Percentiles rank a stretch among this genome's conserved stretches.
Evolutionary conservation across 1,284 basidiomycete species (phyloP).

Genomic region (Mycosarcoma mackinlayi): DNA sequence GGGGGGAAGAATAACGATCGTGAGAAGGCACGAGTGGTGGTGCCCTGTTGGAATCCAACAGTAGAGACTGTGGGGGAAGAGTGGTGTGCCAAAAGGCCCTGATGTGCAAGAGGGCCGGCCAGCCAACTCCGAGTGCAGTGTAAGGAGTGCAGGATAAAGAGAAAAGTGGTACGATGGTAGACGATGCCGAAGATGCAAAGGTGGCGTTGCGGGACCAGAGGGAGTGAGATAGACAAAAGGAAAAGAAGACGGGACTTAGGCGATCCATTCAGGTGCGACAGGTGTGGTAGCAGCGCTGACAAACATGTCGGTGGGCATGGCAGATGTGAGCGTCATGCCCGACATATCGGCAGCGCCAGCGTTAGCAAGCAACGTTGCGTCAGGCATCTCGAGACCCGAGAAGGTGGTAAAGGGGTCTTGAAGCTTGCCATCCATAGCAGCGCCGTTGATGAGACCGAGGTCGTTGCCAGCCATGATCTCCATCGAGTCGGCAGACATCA

Average conservation of each 20-base stretch:
- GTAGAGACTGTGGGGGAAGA: no score
- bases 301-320: slow-evolving; percentile 42
- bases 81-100: slow-evolving; percentile 32
- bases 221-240: slow-evolving; percentile 4
- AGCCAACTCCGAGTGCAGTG: slow-evolving; percentile 23
- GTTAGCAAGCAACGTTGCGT: slow-evolving; percentile 28
- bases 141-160: neutral
- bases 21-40: slow-evolving; percentile 8
- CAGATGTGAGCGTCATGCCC: slow-evolving; percentile 36
- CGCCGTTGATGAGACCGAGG: slow-evolving; percentile 45
- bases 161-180: neutral
- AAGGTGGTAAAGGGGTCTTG: slow-evolving; percentile 38
- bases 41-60: slow-evolving; percentile 3
- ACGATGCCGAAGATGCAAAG: slow-evolving; percentile 12
- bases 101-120: slow-evolving; percentile 19
- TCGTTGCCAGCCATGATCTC: slow-evolving; percentile 49
- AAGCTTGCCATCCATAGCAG: slow-evolving; percentile 37
- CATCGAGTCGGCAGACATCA: slow-evolving; percentile 31
- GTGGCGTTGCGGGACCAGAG: slow-evolving; percentile 19
- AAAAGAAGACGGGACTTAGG: neutral
- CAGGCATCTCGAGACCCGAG: slow-evolving; percentile 28
- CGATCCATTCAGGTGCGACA: slow-evolving; percentile 35
- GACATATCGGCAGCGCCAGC: slow-evolving; percentile 37
- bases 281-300: slow-evolving; percentile 29
- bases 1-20: slow-evolving; percentile 13